Conservation (phyloP, 805 yeast genomes). For the Priceomyces castillae region DNA sequence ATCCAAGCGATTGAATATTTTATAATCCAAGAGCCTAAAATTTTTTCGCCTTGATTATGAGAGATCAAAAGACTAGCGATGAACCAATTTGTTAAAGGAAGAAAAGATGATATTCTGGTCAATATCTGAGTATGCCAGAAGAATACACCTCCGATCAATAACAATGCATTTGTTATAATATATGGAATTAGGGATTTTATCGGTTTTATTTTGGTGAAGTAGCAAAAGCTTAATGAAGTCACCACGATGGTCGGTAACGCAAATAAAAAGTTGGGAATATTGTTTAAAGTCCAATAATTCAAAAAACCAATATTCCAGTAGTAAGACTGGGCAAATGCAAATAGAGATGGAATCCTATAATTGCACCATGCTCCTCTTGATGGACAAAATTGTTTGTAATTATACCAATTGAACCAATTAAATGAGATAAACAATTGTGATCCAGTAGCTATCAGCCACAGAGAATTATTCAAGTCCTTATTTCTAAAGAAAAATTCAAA, state of each 20-base stretch:
- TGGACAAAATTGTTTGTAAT: constrained; percentile 66
- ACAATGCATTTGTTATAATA: constrained; percentile 39
- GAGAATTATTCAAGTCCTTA: constrained; percentile 15
- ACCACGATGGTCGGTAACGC: constrained; percentile 65
- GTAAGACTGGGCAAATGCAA: constrained; percentile 65
- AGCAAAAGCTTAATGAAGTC: constrained; percentile 38
- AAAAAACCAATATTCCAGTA: constrained; percentile 89
- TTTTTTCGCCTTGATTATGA: constrained; percentile 6
- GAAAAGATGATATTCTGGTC: constrained; percentile 71
- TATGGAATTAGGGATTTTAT: constrained; percentile 35
- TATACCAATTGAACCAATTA: constrained; percentile 45
- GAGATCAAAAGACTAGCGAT: constrained; percentile 36
- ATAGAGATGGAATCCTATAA: constrained; percentile 53
- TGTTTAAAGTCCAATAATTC: constrained; percentile 76
- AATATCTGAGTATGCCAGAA: constrained; percentile 85
- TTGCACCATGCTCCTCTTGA: constrained; percentile 78
- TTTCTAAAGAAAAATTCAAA: constrained; percentile 17
- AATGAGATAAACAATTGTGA: constrained; percentile 46
- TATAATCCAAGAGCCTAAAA: constrained; percentile 21
- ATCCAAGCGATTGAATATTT: constrained; percentile 61
- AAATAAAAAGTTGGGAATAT: constrained; percentile 78
- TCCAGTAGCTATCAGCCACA: constrained; percentile 54
- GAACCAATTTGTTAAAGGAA: constrained; percentile 78
- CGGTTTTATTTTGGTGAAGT: constrained; percentile 33
- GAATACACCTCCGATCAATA: constrained; percentile 50